Base-by-base conservation (phyloP, 2,329 filamentous ascomycete species). In the Epichloe brachyelytri region DNA sequence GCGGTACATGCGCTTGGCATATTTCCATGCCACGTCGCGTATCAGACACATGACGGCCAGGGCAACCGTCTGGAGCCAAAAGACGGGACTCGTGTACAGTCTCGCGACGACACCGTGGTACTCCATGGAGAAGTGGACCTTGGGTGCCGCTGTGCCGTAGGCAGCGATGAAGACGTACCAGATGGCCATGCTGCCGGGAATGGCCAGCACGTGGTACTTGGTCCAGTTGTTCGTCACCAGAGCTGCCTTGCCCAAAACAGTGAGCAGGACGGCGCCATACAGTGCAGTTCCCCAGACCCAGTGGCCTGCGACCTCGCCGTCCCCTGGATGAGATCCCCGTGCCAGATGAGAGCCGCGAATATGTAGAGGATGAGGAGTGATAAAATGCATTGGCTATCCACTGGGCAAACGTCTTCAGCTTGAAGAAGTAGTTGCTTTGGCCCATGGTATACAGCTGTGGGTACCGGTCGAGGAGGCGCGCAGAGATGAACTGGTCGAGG, bases 281-380 rank as follows among this genome's bases (percentile, higher is more conserved):
- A 96, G 76, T n/a, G 85, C 83, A 5, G 89, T 89, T 52, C 91
- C 93, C 93, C 93, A 98, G 3, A 97, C 87, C 93, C 93, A 98
- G 66, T 97, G 93, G 1, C 91, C 93, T 10, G 87, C 87, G 14
- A 84, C 80, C 61, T 83, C 83, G 56, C 93, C 91, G 64, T 97
- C 83, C 41, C 71, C 58, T 89, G 80, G 3, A 87, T 81, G 44
- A 89, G 78, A 64, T 97, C 93, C 62, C 80, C 78, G 60, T 81
- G 80, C 77, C 85, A 96, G 64, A 98, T 86, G 48, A 86, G 75
- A 63, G 90, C 78, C 14, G 82, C 83, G 59, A 86, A 83, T 56
- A 94, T 79, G 70, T 98, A 97, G n/a, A 97, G 79, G 49, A 97
- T 74, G 49, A 97, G 74, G 90, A 96, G 69, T 97, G 93, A 70